Evolutionary conservation across 2,329 filamentous ascomycete species (phyloP).

Genomic region (Teratosphaeria nubilosa): DNA sequence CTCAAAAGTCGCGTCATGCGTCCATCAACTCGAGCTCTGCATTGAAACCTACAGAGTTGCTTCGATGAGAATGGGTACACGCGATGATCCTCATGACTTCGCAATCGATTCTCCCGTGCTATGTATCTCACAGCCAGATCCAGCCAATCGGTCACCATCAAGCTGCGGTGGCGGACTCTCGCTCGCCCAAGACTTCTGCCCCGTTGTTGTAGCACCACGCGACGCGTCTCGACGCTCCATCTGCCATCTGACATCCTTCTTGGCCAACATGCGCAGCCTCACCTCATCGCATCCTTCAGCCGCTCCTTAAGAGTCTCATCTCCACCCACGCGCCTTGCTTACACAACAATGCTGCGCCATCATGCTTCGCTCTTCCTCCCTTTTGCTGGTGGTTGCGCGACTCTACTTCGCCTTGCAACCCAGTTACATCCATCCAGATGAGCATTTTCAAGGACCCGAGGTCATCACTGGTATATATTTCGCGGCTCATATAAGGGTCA

Average conservation of each 20-base stretch:
- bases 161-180: no score
- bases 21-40: no score
- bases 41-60: no score
- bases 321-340: background rate
- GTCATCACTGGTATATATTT: constrained; percentile 71
- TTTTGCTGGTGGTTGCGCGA: constrained; percentile 74
- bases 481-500: background rate
- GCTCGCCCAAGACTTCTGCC: background rate
- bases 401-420: constrained; percentile 89
- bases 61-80: no score
- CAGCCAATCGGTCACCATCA: no score
- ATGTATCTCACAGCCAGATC: no score
- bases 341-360: background rate
- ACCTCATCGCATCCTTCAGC: background rate
- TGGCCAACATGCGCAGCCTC: background rate
- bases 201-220: background rate
- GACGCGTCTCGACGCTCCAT: background rate
- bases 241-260: background rate
- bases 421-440: constrained; percentile 95
- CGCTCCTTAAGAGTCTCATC: background rate
- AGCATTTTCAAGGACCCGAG: constrained; percentile 98
- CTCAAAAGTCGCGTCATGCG: no score
- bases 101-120: no score
- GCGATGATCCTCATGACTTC: no score
- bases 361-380: constrained; percentile 89